A percentile compares a stretch with the other conserved stretches of the same genome.
Conservation (phyloP, 257 asterid genomes). For the Solanum dulcamara region DNA sequence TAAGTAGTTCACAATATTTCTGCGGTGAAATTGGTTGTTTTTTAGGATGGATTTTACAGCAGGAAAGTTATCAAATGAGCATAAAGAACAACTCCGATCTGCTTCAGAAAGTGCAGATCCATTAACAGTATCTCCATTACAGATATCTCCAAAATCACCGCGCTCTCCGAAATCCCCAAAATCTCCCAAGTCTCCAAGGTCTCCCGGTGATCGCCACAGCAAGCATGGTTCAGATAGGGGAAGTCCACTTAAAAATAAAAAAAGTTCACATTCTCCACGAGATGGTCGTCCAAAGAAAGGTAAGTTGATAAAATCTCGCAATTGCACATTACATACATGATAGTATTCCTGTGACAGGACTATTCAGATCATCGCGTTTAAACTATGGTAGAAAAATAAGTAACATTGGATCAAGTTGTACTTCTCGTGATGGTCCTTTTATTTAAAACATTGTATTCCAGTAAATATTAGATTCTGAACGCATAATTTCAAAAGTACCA, state of each 20-base stretch:
- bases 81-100: conserved; percentile 37
- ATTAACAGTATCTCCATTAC: conserved; percentile 26
- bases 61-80: conserved; percentile 49
- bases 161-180: not conserved
- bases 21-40: not conserved
- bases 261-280: conserved; percentile 31
- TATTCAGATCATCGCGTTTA: not conserved
- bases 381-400: not conserved
- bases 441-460: not conserved
- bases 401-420: not conserved
- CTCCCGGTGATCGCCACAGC: conserved; percentile 19
- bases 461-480: not conserved
- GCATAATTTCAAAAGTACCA: not conserved
- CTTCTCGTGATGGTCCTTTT: not conserved
- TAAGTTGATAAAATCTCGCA: not conserved
- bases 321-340: not conserved
- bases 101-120: conserved; percentile 56
- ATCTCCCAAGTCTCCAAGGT: conserved; percentile 27
- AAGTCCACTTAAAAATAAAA: conserved; percentile 50
- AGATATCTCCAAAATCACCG: conserved; percentile 30
- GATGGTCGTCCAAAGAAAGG: conserved; percentile 80
- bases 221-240: conserved; percentile 21
- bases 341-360: not conserved
- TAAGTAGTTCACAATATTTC: not conserved
- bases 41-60: conserved; percentile 33